Evolutionary conservation across 495 filamentous ascomycete genomes (phyloP).

Genomic region (Hypoxylon subgilvum): DNA sequence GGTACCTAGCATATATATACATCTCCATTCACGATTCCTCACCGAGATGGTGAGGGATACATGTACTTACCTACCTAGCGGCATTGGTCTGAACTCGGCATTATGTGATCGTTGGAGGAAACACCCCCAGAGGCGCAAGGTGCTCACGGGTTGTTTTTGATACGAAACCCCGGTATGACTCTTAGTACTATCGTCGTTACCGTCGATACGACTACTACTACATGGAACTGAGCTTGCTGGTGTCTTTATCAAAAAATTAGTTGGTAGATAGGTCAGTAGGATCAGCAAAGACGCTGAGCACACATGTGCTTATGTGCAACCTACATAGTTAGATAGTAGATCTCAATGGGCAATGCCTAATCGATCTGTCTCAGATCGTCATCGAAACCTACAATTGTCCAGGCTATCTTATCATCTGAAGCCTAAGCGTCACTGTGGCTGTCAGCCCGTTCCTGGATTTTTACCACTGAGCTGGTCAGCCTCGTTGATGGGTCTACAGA

Average conservation of each 20-base stretch:
- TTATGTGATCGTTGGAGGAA: constrained; percentile 8
- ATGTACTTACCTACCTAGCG: neutral
- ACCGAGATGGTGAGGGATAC: neutral
- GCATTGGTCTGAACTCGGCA: constrained; percentile 10
- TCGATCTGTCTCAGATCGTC: constrained; percentile 36
- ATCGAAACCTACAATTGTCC: constrained; percentile 5
- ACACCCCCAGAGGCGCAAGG: constrained; percentile 28
- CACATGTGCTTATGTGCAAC: constrained; percentile 18
- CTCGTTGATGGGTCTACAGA: constrained; percentile 27
- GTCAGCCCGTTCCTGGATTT: constrained; percentile 18
- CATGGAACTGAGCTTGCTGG: neutral
- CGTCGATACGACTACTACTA: too few species aligned
- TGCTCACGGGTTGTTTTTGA: constrained; percentile 6
- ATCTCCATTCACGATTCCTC: constrained; percentile 1
- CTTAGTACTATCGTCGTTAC: constrained; percentile 8
- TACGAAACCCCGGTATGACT: constrained; percentile 9
- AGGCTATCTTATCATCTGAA: constrained; percentile 13
- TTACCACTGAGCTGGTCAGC: constrained; percentile 25
- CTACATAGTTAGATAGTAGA: constrained; percentile 8
- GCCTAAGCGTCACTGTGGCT: constrained; percentile 10
- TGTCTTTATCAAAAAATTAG: too few species aligned
- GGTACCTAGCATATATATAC: neutral
- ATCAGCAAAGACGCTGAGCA: constrained; percentile 7
- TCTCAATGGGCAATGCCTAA: constrained; percentile 19
- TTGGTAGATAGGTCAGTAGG: neutral